Evolutionary conservation across 192 early-diverging fungal genomes (phyloP).

Genomic region (Ramicandelaber brevisporus): DNA sequence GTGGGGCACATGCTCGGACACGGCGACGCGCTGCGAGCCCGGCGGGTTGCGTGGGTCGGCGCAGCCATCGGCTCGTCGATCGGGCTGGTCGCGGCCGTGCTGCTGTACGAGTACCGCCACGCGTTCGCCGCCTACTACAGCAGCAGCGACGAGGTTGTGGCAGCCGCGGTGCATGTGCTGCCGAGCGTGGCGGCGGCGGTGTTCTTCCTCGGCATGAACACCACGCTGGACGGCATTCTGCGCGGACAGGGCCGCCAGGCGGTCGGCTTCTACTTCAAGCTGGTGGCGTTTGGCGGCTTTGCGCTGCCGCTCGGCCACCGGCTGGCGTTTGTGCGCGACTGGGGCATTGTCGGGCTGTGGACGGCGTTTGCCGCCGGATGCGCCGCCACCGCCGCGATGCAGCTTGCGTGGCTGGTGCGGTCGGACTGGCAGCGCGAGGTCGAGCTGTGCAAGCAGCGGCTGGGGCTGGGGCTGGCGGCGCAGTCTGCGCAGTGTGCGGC

Average conservation of each 20-base stretch:
- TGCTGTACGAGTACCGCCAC: constrained; percentile 23
- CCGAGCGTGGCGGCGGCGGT: constrained; percentile 8
- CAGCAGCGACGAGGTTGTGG: constrained; percentile 5
- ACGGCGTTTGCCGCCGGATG: constrained; percentile 18
- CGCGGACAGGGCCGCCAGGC: constrained; percentile 25
- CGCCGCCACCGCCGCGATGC: constrained; percentile 1
- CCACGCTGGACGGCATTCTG: constrained; percentile 26
- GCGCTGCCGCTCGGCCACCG: constrained; percentile 18
- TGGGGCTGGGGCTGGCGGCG: constrained; percentile 27
- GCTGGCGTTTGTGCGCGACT: constrained; percentile 14
- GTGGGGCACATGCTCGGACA: constrained; percentile 54
- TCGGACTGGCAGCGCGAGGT: constrained; percentile 16
- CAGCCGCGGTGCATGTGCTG: constrained; percentile 8
- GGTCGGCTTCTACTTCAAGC: constrained; percentile 17
- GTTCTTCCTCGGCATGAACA: constrained; percentile 21
- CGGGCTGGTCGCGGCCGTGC: constrained; percentile 15
- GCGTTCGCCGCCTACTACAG: constrained; percentile 26
- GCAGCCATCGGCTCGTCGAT: constrained; percentile 22
- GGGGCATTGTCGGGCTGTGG: constrained; percentile 43
- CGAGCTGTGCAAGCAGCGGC: constrained; percentile 11
- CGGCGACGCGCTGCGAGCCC: constrained; percentile 19
- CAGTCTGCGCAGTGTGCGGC: constrained; percentile 27
- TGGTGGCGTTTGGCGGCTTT: constrained; percentile 14
- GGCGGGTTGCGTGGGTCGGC: constrained; percentile 16
- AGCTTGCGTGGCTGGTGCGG: constrained; percentile 6